Conservation (phyloP, 2,329 filamentous ascomycete genomes). For the Aspergillus tanneri region DNA sequence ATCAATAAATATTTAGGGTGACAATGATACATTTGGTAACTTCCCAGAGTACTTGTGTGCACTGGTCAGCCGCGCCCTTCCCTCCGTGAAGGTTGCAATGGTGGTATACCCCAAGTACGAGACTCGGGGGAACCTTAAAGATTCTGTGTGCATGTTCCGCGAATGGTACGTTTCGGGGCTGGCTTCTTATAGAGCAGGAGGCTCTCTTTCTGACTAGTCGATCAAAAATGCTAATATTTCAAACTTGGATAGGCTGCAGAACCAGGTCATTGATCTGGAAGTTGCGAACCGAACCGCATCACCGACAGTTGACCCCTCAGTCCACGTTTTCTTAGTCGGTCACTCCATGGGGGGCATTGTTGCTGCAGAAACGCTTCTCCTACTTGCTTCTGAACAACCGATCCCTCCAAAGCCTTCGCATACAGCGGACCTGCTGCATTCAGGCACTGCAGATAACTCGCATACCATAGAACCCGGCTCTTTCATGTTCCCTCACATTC, state of each 20-base stretch:
- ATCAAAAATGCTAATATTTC: not conserved
- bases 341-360: conserved; percentile 95
- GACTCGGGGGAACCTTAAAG: conserved; percentile 49
- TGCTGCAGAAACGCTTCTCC: conserved; percentile 80
- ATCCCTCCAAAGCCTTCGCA: conserved; percentile 35
- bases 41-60: conserved; percentile 48
- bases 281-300: conserved; percentile 76
- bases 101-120: conserved; percentile 52
- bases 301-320: conserved; percentile 81
- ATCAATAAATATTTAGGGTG: conserved; percentile 39
- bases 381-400: conserved; percentile 66
- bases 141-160: conserved; percentile 46
- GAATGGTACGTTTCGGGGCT: conserved; percentile 44
- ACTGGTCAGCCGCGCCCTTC: conserved; percentile 44
- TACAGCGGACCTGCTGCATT: conserved; percentile 9
- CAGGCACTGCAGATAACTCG: conserved; percentile 14
- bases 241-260: conserved; percentile 64
- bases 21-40: conserved; percentile 49
- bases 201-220: not conserved
- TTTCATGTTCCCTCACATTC: conserved; percentile 91
- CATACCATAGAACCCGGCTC: conserved; percentile 31
- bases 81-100: conserved; percentile 42
- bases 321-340: conserved; percentile 76
- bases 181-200: not conserved
- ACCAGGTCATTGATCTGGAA: conserved; percentile 92